Evolutionary conservation across 805 yeast species (phyloP), one percentile per base, ranked within the genome.

Genomic region (Teunomyces aglyptinius): DNA sequence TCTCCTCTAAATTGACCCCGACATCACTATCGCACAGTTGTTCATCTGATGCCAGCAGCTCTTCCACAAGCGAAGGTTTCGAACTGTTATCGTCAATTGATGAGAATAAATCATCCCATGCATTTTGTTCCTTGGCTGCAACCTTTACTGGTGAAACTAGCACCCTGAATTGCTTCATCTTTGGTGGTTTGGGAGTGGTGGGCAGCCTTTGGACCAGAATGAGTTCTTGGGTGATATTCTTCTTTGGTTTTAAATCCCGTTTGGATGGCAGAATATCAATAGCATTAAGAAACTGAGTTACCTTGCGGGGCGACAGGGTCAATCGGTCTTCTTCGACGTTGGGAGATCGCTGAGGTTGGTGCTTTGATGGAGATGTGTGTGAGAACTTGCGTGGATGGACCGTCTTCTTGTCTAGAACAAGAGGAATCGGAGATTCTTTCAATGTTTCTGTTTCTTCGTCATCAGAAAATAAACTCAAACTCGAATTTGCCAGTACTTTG

Each of bases 231-330:
- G 15, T 7, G 15, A 42, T 6, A 15, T 24, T 16, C 39, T 10
- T 31, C 19, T 27, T 22, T 13, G 38, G 40, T 4, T n/a, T 10
- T 6, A 13, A 19, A n/a, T 24, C 32, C 12, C 18, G 22, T 15
- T 36, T 34, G 12, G 18, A 24, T 5, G 26, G 28, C 32, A 36
- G 20, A 24, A 22, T 13, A 3, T 38, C 47, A 5, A 47, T 26
- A 15, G 41, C 24, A 7, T 24, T 38, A 22, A 49, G 19, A 24
- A 43, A 34, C 12, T 27, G 32, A 24, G 38, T 39, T 16, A 43
- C 35, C 27, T 51, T 54, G 22, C 42, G 47, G 3, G 64, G 64
- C 12, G 64, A 60, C 22, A 19, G 39, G n/a, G 28, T 36, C 27
- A 36, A n/a, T 22, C 39, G n/a, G 16, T 36, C 39, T 6, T 36